Base-by-base conservation (phyloP, 2,329 filamentous ascomycete species). In the Teratosphaeria pseudoeucalypti region DNA sequence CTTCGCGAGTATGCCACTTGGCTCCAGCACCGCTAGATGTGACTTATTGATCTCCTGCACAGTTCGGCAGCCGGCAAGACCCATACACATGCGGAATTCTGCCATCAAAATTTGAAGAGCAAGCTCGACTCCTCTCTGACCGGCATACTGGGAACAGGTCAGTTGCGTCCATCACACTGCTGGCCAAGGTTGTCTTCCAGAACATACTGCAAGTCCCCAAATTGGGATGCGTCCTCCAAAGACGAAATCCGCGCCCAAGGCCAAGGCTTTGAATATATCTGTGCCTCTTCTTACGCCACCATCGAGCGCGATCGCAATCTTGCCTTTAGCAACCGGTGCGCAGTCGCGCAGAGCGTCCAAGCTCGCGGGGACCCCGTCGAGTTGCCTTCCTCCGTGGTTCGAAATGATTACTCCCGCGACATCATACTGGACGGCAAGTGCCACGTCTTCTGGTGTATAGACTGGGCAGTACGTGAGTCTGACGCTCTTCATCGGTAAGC, bases 311-410 rank as follows among this genome's bases (percentile, higher is more conserved):
- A 82, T 71, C 1, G 76, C 77, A 5, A 77, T 49, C 54, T 57
- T 54, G 12, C 39, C 37, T 39, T 49, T 49, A 3, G 43, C 43
- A 10, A 23, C 5, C 7, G 43, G 43, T n/a, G 43, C 43, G 16
- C 43, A 49, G n/a, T 49, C 16, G 16, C 43, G 43, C 16, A 49
- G 11, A 49, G 19, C 19, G 16, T 49, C 43, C n/a, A 49, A n/a
- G 19, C 43, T 49, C 19, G 43, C 43, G 9, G 74, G 75, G 49
- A 79, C 76, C 0, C 76, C 78, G 64, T 81, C 79, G 14, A 78
- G 69, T 64, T 81, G 78, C 54, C 79, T 71, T 62, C 78, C 78
- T 12, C 80, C 79, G 67, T 82, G 79, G 61, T 82, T 82, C 10
- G 74, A 77, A 9, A 82, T 77, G 9, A 81, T 72, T 57, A 82